phyloP scores from a whole-genome alignment of 768 basidiomycete species.

The Naganishia antarctica region DNA sequence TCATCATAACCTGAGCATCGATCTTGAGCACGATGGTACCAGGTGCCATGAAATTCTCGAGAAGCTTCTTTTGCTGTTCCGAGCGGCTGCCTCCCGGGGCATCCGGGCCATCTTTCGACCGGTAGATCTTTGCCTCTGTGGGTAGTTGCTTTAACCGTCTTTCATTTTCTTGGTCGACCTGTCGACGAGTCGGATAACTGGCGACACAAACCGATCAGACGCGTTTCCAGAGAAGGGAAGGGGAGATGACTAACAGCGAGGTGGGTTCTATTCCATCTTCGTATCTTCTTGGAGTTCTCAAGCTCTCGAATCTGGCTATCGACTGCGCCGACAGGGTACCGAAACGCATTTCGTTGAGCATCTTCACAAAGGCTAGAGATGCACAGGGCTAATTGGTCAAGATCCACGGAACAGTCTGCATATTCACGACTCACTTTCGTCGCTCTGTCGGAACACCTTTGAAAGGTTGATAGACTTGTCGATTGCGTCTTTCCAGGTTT shows the following conservation, averaged over 20 bases:
- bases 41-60: constrained; percentile 88
- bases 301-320: constrained; percentile 62
- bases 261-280: constrained; percentile 80
- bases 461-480: constrained; percentile 83
- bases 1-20: constrained; percentile 89
- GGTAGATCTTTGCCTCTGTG: constrained; percentile 57
- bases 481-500: constrained; percentile 68
- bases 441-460: constrained; percentile 90
- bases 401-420: too few species aligned
- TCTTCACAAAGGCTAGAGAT: constrained; percentile 76
- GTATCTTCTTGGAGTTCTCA: constrained; percentile 69
- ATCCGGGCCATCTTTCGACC: constrained; percentile 6
- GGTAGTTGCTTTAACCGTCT: constrained; percentile 62
- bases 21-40: constrained; percentile 63
- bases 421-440: constrained; percentile 61
- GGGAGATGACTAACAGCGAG: constrained; percentile 63
- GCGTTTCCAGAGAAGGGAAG: not conserved
- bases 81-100: constrained; percentile 44
- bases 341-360: constrained; percentile 98
- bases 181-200: constrained; percentile 86
- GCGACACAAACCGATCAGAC: not conserved
- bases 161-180: constrained; percentile 80
- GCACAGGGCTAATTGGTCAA: too few species aligned
- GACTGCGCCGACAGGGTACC: constrained; percentile 65
- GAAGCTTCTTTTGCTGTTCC: constrained; percentile 66